Evolutionary conservation across 768 basidiomycete species (phyloP).

Genomic region (Naganishia friedmannii): DNA sequence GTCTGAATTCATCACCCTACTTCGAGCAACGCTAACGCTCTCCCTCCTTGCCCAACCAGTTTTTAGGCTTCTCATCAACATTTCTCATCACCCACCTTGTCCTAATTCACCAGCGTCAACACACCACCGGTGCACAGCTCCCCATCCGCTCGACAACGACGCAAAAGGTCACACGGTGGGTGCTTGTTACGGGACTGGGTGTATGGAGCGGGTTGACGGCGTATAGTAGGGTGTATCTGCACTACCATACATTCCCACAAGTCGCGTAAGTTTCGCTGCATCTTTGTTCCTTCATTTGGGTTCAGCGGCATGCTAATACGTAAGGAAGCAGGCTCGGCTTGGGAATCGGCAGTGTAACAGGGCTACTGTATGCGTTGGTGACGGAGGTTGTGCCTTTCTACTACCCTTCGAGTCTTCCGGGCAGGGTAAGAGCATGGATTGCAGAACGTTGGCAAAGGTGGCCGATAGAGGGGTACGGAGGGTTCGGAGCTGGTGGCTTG

Average conservation of each 20-base stretch:
- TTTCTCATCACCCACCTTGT: slow-evolving; percentile 30
- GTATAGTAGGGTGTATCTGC: slow-evolving; percentile 49
- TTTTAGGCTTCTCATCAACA: slow-evolving; percentile 31
- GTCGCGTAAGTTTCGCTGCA: slow-evolving; percentile 29
- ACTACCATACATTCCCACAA: slow-evolving; percentile 46
- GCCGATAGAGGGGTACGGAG: slow-evolving; percentile 31
- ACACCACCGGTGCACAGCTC: slow-evolving; percentile 1
- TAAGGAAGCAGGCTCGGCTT: slow-evolving; percentile 13
- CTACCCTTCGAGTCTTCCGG: slow-evolving; percentile 17
- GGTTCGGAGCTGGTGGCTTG: slow-evolving; percentile 21
- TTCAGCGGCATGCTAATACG: not conserved
- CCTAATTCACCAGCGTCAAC: slow-evolving; percentile 29
- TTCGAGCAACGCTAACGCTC: not conserved
- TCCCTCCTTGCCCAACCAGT: slow-evolving; percentile 4
- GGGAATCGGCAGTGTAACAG: slow-evolving; percentile 11
- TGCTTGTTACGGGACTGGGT: slow-evolving; percentile 36
- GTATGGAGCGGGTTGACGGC: slow-evolving; percentile 43
- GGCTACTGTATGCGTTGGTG: slow-evolving; percentile 14
- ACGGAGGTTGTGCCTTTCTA: slow-evolving; percentile 32
- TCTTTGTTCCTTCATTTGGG: not conserved
- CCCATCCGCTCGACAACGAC: slow-evolving; percentile 12
- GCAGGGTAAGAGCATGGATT: not conserved
- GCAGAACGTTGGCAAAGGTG: slow-evolving; percentile 23
- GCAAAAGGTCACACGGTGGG: slow-evolving; percentile 16
- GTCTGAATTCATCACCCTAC: not conserved